phyloP scores from a whole-genome alignment of 768 basidiomycete genomes.

The Pleurotus sapidus region DNA sequence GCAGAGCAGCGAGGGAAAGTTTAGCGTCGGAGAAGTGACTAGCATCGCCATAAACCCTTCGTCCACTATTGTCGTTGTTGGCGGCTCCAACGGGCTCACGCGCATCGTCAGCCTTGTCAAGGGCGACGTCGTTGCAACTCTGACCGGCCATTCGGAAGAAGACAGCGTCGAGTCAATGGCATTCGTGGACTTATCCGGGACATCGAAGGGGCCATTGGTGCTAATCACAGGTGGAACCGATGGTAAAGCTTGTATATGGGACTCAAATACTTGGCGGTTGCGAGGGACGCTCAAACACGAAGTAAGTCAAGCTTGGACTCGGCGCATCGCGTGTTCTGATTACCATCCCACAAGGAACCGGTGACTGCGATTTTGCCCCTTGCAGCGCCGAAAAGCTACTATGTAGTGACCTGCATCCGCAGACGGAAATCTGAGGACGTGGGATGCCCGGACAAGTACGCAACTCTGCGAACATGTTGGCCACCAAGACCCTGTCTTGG shows the following conservation, averaged over 20 bases:
- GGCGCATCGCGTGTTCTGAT: background rate
- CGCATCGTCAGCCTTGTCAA: slow-evolving; percentile 85
- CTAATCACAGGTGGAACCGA: slow-evolving; percentile 90
- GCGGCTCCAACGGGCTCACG: slow-evolving; percentile 81
- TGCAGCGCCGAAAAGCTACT: slow-evolving; percentile 69
- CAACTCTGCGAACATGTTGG: slow-evolving; percentile 80
- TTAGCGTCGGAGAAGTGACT: slow-evolving; percentile 82
- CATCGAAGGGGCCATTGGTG: slow-evolving; percentile 51
- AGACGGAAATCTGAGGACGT: slow-evolving; percentile 83
- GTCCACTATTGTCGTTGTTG: slow-evolving; percentile 88
- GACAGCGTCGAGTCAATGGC: slow-evolving; percentile 87
- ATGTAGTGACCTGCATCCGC: slow-evolving; percentile 87
- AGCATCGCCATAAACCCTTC: slow-evolving; percentile 81
- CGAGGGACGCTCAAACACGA: slow-evolving; percentile 80
- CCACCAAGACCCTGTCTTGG: slow-evolving; percentile 75
- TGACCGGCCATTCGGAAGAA: slow-evolving; percentile 82
- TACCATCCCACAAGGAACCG: slow-evolving; percentile 57
- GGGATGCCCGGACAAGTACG: slow-evolving; percentile 87
- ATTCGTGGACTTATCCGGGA: slow-evolving; percentile 76
- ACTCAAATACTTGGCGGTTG: slow-evolving; percentile 81
- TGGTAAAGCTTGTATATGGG: slow-evolving; percentile 94
- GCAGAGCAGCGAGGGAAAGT: slow-evolving; percentile 64
- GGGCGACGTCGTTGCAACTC: slow-evolving; percentile 74
- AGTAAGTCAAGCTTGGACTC: slow-evolving; percentile 39
- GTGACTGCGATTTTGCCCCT: slow-evolving; percentile 78